Evolutionary conservation across 192 early-diverging fungal genomes (phyloP), one percentile per base, ranked within the genome.

Genomic region (Coemansia sp.): DNA sequence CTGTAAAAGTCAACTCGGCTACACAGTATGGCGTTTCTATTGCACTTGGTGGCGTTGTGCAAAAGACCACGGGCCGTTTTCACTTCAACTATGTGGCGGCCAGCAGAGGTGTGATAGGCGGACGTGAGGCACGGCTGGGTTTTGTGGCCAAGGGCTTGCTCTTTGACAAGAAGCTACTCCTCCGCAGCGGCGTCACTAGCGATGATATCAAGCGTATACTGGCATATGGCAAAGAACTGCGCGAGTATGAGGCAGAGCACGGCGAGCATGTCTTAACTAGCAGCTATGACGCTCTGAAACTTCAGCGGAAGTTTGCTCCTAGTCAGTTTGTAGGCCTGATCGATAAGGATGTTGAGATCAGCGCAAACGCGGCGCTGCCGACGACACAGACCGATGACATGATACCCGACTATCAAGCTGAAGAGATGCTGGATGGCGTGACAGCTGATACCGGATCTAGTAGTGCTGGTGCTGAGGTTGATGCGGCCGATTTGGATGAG

Each of bases 21-120:
- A 61, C 11, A 1, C 25, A 27, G 7, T 41, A 19, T 58, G 45
- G 48, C 53, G 23, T 50, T 72, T 62, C 37, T 0, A 23, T 66
- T n/a, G 10, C 31, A 4, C 7, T 73, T 6, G 46, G 60, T 21
- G 73, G 66, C 27, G 60, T 84, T n/a, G 15, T 78, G 19, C 69
- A 78, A 36, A 75, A 71, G 64, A 69, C 74, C 25, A 68, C 73
- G 0, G 81, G 81, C 19, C 73, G 81, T 14, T 84, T 84, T 62
- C 81, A 75, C 37, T 76, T 78, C 42, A 73, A 66, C 44, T 25
- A 62, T 4, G 37, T 78, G 4, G 21, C 4, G 6, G 5, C 15
- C 1, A 6, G 11, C 21, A 41, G 39, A 10, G 23, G 39, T 2
- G 37, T 84, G 11, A 11, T 61, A 9, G 73, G 77, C 23, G 64